Conservation (phyloP, 805 yeast species). For the Cyberlindnera xishuangbannaensis region DNA sequence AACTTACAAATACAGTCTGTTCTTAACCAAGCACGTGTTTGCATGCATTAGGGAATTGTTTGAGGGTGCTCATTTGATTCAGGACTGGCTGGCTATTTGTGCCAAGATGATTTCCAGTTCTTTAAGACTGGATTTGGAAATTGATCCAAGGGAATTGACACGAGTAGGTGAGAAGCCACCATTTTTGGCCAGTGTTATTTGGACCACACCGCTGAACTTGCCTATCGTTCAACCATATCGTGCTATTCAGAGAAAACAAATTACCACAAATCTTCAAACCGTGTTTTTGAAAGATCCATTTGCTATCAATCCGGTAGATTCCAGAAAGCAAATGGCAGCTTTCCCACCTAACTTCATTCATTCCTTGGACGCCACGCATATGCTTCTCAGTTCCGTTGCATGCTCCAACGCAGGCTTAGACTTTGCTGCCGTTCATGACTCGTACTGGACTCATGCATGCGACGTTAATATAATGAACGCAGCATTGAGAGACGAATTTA, state of each 20-base stretch:
- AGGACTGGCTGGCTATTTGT: slow-evolving; percentile 90
- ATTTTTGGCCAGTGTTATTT: slow-evolving; percentile 81
- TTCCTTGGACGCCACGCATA: slow-evolving; percentile 94
- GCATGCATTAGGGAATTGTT: slow-evolving; percentile 80
- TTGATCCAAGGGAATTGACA: slow-evolving; percentile 29
- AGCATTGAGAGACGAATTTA: slow-evolving; percentile 71
- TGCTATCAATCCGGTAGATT: slow-evolving; percentile 72
- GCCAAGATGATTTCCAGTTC: slow-evolving; percentile 79
- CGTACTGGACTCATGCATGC: slow-evolving; percentile 96
- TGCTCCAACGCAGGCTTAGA: slow-evolving; percentile 61
- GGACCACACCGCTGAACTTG: slow-evolving; percentile 95
- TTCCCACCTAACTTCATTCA: slow-evolving; percentile 95
- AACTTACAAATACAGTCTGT: slow-evolving; percentile 47
- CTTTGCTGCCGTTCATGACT: slow-evolving; percentile 96
- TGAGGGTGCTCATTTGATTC: slow-evolving; percentile 89
- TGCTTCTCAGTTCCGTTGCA: slow-evolving; percentile 81
- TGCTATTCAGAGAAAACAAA: slow-evolving; percentile 53
- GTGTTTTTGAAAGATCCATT: slow-evolving; percentile 88
- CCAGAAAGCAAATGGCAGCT: slow-evolving; percentile 86
- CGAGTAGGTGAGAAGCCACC: slow-evolving; percentile 47
- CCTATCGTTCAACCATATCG: slow-evolving; percentile 98
- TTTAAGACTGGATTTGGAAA: slow-evolving; percentile 57
- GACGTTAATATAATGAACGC: slow-evolving; percentile 70
- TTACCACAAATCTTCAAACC: slow-evolving; percentile 81
- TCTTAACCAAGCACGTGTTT: slow-evolving; percentile 73